Evolutionary conservation across 495 filamentous ascomycete genomes (phyloP), one percentile per base, ranked within the genome.

Genomic region (Penicillium egyptiacum): DNA sequence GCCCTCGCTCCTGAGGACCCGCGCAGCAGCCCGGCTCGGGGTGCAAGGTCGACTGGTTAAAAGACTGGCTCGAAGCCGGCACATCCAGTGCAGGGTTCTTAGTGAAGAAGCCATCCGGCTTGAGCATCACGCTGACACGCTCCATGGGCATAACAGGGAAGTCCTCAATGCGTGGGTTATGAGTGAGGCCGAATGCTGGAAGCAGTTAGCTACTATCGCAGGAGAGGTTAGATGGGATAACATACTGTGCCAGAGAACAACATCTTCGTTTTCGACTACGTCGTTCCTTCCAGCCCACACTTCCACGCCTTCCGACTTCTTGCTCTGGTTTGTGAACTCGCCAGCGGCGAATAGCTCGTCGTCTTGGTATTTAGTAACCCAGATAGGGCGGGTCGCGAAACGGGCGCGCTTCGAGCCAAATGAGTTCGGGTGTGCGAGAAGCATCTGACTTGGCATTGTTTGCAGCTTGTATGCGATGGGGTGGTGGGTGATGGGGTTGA

Each of bases 281-380:
- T 76, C 73, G 23, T 82, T 77, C 2, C 72, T 62, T 6, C 75
- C 78, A 51, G 72, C 70, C 75, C 73, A 76, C 28, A 67, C 64
- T 44, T 74, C 69, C 2, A 77, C 69, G 0, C 72, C 72, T 12
- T 77, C 65, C 0, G 86, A 88, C 8, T 81, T 79, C 50, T 86
- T 78, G 42, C 82, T 86, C 74, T 96, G 92, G 67, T 95, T 96
- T 2, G 92, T 96, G 70, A 92, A 96, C 63, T 87, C 82, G 1
- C 92, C 92, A 0, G 84, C 90, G 0, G 92, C 85, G 65, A 82
- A 96, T 9, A 96, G 74, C 76, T 97, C 92, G 16, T 79, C 84
- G 49, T 96, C 92, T 23, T 74, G 78, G 69, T 96, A 89, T 31
- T 81, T 81, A 1, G 89, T 92, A 1, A 95, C 86, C 77, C 92